Evolutionary conservation across 1,139 yeast genomes (phyloP).

Genomic region (Suhomyces bolitotheri): DNA sequence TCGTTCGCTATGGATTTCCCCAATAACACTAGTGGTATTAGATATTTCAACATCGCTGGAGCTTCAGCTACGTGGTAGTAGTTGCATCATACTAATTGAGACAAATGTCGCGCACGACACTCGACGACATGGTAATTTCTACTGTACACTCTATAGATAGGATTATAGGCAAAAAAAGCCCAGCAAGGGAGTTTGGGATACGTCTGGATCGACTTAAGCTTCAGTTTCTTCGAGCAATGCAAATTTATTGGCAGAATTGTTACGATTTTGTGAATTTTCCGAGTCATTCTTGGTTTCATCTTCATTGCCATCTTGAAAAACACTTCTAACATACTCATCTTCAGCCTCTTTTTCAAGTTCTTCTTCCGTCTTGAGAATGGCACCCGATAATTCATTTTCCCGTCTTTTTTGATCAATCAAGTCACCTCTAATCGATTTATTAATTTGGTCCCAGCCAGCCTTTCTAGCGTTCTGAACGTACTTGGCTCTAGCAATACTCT

Average conservation of each 20-base stretch:
- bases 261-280: constrained; percentile 9
- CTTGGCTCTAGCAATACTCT: constrained; percentile 62
- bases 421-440: constrained; percentile 38
- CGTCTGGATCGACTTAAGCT: constrained; percentile 34
- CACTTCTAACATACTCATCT: constrained; percentile 38
- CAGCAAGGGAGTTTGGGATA: background rate
- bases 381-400: constrained; percentile 11
- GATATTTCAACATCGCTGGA: constrained; percentile 7
- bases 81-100: too few species aligned
- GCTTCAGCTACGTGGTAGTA: too few species aligned
- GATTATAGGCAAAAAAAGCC: too few species aligned
- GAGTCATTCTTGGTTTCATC: too few species aligned
- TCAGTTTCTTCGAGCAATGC: constrained; percentile 53
- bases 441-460: constrained; percentile 72
- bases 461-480: constrained; percentile 63
- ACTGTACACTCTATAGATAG: constrained; percentile 1
- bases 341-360: constrained; percentile 30
- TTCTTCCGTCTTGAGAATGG: constrained; percentile 17
- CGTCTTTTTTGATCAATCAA: constrained; percentile 10
- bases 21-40: constrained; percentile 2
- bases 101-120: too few species aligned
- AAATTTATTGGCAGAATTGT: constrained; percentile 25
- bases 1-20: constrained; percentile 3
- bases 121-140: too few species aligned
- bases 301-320: constrained; percentile 30